phyloP scores from a whole-genome alignment of 106 monocot genomes.

The Apostasia ramifera region DNA sequence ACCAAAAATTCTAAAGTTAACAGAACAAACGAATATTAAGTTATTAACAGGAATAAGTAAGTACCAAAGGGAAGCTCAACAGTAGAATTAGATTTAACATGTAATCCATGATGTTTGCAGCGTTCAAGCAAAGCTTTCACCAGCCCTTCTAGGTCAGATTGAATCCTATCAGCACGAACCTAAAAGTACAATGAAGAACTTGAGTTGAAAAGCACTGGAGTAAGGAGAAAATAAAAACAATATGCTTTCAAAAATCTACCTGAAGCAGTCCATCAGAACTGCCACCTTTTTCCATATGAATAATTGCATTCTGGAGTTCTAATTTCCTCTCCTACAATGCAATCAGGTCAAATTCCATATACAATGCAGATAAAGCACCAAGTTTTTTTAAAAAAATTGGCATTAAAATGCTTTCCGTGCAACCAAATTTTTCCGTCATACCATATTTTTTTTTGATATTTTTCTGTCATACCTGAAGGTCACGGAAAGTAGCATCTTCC shows the following conservation, averaged over 20 bases:
- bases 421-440: neutral
- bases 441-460: no score
- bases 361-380: neutral
- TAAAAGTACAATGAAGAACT: slow-evolving; percentile 22
- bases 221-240: neutral
- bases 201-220: slow-evolving; percentile 1
- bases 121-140: slow-evolving; percentile 67
- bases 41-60: neutral
- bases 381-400: neutral
- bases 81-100: slow-evolving; percentile 66
- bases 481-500: slow-evolving; percentile 92
- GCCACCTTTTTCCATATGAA: slow-evolving; percentile 84
- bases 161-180: slow-evolving; percentile 73
- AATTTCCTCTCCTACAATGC: slow-evolving; percentile 66
- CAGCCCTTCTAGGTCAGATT: slow-evolving; percentile 87
- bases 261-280: slow-evolving; percentile 68
- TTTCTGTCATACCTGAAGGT: slow-evolving; percentile 58
- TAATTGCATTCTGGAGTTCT: slow-evolving; percentile 75
- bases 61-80: slow-evolving; percentile 95
- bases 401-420: neutral
- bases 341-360: neutral
- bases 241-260: slow-evolving; percentile 29
- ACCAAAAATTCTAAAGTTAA: no score
- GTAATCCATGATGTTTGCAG: slow-evolving; percentile 77
- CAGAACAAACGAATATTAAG: neutral